Evolutionary conservation across 2,329 filamentous ascomycete genomes (phyloP).

Genomic region (Pezicula radicicola): DNA sequence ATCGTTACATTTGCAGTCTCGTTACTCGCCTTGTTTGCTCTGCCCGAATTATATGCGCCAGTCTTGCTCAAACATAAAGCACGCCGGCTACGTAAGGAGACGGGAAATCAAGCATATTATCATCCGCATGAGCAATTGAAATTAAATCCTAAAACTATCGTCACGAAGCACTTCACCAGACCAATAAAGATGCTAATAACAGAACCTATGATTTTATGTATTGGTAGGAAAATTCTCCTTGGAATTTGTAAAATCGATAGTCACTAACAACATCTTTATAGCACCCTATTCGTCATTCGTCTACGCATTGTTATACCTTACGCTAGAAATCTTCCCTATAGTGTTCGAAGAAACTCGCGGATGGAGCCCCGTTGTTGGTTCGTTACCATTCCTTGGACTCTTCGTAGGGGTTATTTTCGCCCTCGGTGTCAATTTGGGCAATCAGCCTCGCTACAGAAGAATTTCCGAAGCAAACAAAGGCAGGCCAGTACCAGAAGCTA

Average conservation of each 20-base stretch:
- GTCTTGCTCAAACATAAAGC: constrained; percentile 39
- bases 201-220: constrained; percentile 61
- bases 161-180: constrained; percentile 25
- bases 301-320: constrained; percentile 68
- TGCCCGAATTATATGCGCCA: constrained; percentile 43
- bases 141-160: constrained; percentile 19
- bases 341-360: constrained; percentile 60
- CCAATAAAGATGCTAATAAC: constrained; percentile 47
- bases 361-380: constrained; percentile 57
- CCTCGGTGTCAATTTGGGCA: constrained; percentile 43
- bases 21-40: constrained; percentile 32
- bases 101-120: constrained; percentile 18
- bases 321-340: constrained; percentile 54
- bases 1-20: constrained; percentile 42
- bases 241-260: constrained; percentile 61
- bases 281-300: constrained; percentile 62
- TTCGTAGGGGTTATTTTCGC: constrained; percentile 42
- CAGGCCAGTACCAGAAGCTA: constrained; percentile 38
- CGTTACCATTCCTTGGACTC: constrained; percentile 56
- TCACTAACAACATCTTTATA: constrained; percentile 51
- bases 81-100: constrained; percentile 29
- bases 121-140: constrained; percentile 24
- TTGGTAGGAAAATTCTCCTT: constrained; percentile 40
- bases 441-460: constrained; percentile 23
- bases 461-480: constrained; percentile 30